Percentiles rank a stretch among this genome's conserved stretches.
Conservation (phyloP, 2,329 filamentous ascomycete genomes). For the Botrytis fabae region DNA sequence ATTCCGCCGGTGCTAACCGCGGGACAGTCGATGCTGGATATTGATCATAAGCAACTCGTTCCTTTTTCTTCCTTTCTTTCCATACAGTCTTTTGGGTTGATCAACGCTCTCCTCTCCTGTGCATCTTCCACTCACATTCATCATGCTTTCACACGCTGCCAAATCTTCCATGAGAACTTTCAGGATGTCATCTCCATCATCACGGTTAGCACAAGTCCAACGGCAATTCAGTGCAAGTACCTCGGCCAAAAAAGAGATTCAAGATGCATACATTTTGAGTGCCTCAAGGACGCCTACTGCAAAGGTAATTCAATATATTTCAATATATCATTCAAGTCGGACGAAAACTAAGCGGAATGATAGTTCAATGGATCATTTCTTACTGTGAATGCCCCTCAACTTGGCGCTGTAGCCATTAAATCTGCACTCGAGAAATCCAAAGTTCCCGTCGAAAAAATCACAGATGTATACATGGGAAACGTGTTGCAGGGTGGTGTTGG, state of each 20-base stretch:
- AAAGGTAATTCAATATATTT: slow-evolving; percentile 62
- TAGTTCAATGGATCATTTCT: slow-evolving; percentile 94
- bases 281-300: slow-evolving; percentile 86
- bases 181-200: slow-evolving; percentile 28
- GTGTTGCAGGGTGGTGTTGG: slow-evolving; percentile 82
- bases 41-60: neutral
- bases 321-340: neutral
- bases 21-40: slow-evolving; percentile 10
- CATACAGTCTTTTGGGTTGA: neutral
- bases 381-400: slow-evolving; percentile 78
- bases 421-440: slow-evolving; percentile 84
- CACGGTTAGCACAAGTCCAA: slow-evolving; percentile 48
- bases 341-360: slow-evolving; percentile 3
- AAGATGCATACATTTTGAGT: slow-evolving; percentile 92
- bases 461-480: slow-evolving; percentile 96
- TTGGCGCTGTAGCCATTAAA: slow-evolving; percentile 90
- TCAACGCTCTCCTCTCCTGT: neutral
- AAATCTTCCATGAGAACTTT: slow-evolving; percentile 33
- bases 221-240: slow-evolving; percentile 54
- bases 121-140: slow-evolving; percentile 16
- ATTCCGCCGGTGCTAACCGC: slow-evolving; percentile 20
- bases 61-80: neutral
- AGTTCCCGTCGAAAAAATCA: slow-evolving; percentile 77
- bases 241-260: slow-evolving; percentile 62
- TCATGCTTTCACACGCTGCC: slow-evolving; percentile 39